A percentile compares a stretch with the other conserved stretches of the same genome.
Evolutionary conservation across 83 land plant genomes (phyloP).

Genomic region (Picea abies): DNA sequence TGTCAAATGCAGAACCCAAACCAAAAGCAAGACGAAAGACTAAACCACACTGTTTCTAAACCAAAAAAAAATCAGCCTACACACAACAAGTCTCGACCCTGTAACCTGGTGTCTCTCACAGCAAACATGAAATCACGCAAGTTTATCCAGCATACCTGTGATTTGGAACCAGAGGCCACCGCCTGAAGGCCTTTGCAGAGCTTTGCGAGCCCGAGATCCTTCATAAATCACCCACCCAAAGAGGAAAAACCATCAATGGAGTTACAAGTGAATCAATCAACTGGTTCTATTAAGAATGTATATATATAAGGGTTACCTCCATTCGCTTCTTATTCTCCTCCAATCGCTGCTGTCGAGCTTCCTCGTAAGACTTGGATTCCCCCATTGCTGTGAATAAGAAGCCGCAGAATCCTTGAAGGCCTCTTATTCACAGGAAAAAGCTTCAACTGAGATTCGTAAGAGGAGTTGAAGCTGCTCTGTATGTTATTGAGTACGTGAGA

Average conservation of each 20-base stretch:
- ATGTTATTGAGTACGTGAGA: too few species aligned
- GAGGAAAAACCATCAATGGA: neutral
- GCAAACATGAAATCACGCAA: neutral
- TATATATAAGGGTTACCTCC: constrained; percentile 22
- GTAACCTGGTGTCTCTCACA: neutral
- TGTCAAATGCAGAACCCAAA: neutral
- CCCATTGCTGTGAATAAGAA: neutral
- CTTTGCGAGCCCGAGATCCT: constrained; percentile 42
- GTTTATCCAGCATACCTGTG: constrained; percentile 18
- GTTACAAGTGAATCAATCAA: neutral
- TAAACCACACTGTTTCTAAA: too few species aligned
- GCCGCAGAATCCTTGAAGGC: too few species aligned
- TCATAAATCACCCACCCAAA: neutral
- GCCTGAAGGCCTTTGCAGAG: constrained; percentile 32
- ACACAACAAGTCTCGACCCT: neutral
- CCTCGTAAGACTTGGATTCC: constrained; percentile 31
- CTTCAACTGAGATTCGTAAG: too few species aligned
- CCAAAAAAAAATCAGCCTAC: neutral
- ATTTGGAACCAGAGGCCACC: constrained; percentile 16
- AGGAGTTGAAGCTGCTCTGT: too few species aligned
- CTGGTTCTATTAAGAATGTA: too few species aligned
- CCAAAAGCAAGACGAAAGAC: too few species aligned
- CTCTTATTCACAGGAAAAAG: too few species aligned
- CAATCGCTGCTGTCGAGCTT: constrained; percentile 29
- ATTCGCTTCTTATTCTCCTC: constrained; percentile 28